Base-by-base conservation (phyloP, 108 stramenopile genomes). In the Pseudonitzschia multiseries region DNA sequence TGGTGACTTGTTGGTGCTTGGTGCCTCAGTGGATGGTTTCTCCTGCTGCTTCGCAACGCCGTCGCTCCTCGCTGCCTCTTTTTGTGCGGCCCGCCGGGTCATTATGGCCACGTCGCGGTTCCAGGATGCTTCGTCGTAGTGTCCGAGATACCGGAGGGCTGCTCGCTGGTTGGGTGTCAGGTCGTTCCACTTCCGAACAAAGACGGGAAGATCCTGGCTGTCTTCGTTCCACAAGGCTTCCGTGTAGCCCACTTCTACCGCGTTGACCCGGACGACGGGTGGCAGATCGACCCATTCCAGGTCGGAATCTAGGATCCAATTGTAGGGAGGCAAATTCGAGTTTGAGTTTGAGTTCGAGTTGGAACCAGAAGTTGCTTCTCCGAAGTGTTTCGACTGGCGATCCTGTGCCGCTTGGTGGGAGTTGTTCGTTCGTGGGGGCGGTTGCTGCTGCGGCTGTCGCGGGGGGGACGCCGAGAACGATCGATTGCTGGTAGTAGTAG, bases 261-360 rank as follows among this genome's bases (percentile, higher is more conserved):
- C 31, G 36, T 62, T 33, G 17, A 40, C 17, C n/a, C 20, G 14
- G 3, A 62, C 36, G 5, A 33, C 8, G 26, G 32, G 18, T 40
- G 61, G 61, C 20, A 62, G 29, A 14, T 62, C 61, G 4, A 4
- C 6, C 61, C 61, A 62, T 6, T 31, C 29, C 14, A 31, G 28
- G 5, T 33, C 36, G 29, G 28, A 62, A 21, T 62, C 61, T 4
- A 62, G 29, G 32, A 62, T 62, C 61, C 61, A 62, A n/a, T 62
- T 62, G 36, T 48, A 48, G 46, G 46, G 36, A 36, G 2, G 36
- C 36, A 6, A 6, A 36, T 36, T 2, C 24, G 24, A 54, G n/a
- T n/a, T n/a, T 54, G n/a, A 15, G 15, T 15, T 54, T 14, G n/a
- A n/a, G 0, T 53, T 53, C 24, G n/a, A n/a, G 0, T 54, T 24